These are phyloP conservation scores for Beta corolliflora DNA, from an alignment of 179 eudicot species.

Conservation along the genomic window DNA sequence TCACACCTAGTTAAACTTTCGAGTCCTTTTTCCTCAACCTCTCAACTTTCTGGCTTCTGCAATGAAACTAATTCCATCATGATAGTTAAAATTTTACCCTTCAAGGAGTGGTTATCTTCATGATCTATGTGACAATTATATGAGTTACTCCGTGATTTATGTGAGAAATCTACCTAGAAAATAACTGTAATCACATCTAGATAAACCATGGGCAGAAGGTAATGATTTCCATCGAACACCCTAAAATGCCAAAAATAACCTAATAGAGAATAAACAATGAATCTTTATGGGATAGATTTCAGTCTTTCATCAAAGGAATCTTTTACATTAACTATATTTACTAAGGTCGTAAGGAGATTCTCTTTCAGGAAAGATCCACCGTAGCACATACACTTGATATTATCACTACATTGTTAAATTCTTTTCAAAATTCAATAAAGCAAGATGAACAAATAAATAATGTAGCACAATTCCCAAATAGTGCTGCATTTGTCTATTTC, in stretches of 20 bases:
- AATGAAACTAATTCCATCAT: background rate
- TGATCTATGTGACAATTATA: background rate
- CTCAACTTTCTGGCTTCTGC: background rate
- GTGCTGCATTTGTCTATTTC: background rate
- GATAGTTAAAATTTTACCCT: background rate
- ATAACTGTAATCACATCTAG: background rate
- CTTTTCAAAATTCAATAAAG: slow-evolving; percentile 5
- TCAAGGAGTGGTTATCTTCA: background rate
- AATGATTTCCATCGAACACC: background rate
- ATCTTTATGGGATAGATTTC: background rate
- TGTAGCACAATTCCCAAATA: background rate
- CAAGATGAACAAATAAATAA: background rate
- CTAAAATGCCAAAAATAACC: background rate
- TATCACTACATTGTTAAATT: background rate
- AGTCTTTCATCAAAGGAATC: background rate
- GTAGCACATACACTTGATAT: background rate
- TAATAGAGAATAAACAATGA: background rate
- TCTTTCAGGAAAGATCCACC: background rate
- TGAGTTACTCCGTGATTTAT: background rate
- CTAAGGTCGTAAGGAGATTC: background rate
- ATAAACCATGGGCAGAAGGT: background rate
- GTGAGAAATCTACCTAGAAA: background rate
- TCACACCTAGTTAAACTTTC: background rate
- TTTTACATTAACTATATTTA: background rate
- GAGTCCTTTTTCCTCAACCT: background rate